phyloP scores from a whole-genome alignment of 495 filamentous ascomycete genomes.

The Tuber indicum region DNA sequence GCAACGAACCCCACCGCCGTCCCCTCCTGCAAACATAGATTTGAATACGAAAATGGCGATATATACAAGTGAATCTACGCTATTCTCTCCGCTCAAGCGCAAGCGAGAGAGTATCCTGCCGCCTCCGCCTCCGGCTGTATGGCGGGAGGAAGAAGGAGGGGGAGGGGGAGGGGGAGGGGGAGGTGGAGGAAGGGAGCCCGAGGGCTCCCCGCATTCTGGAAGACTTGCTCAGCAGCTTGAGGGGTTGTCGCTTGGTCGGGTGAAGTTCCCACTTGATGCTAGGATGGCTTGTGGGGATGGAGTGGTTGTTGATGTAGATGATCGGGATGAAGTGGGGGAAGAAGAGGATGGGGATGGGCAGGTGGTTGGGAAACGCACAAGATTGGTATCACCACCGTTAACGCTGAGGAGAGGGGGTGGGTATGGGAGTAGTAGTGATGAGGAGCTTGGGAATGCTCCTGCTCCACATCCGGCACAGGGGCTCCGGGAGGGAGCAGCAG shows the following conservation, averaged over 20 bases:
- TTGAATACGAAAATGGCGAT: neutral
- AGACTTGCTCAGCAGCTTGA: conserved; percentile 27
- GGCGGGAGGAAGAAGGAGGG: conserved; percentile 7
- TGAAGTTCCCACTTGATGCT: conserved; percentile 1
- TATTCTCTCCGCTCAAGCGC: conserved; percentile 31
- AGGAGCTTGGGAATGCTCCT: neutral
- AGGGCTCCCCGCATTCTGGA: conserved; percentile 17
- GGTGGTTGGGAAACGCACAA: conserved; percentile 3
- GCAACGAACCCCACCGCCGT: neutral
- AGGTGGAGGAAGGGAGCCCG: neutral
- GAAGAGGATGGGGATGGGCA: conserved; percentile 6
- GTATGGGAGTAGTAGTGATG: neutral
- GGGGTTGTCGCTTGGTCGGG: conserved; percentile 15
- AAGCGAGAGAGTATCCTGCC: conserved; percentile 23
- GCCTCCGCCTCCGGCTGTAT: neutral
- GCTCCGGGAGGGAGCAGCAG: neutral
- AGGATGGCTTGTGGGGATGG: conserved; percentile 12
- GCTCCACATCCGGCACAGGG: neutral
- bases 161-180: conserved; percentile 6
- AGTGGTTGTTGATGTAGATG: conserved; percentile 1
- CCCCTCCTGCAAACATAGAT: neutral
- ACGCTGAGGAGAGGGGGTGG: neutral
- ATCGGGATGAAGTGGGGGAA: conserved; percentile 9
- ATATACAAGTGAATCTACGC: neutral
- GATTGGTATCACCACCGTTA: conserved; percentile 7